A percentile compares a stretch with the other conserved stretches of the same genome.
Evolutionary conservation across 139 green algal genomes (phyloP).

Genomic region (Diplosphaera chodatii): DNA sequence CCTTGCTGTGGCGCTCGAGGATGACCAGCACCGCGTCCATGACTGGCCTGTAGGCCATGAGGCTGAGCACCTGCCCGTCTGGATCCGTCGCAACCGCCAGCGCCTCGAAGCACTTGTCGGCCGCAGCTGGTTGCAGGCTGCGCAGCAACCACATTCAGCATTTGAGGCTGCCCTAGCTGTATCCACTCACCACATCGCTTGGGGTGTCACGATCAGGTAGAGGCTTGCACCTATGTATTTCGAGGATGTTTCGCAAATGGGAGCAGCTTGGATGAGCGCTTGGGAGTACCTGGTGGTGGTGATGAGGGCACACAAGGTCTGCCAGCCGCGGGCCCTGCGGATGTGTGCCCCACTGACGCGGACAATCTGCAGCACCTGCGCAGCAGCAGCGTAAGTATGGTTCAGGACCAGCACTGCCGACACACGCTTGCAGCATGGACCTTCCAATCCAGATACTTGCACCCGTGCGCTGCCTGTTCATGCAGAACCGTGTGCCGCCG

Average conservation of each 20-base stretch:
- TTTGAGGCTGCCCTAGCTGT: no score
- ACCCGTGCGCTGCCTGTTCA: no score
- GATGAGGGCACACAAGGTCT: conserved; percentile 73
- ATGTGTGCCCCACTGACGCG: conserved; percentile 61
- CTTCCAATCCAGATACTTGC: no score
- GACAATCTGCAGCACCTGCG: conserved; percentile 51
- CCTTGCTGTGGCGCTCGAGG: conserved; percentile 46
- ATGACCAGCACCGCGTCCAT: conserved; percentile 48
- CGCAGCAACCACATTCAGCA: neutral
- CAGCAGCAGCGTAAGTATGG: no score
- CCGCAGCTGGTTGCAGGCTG: conserved; percentile 30
- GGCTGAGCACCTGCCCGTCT: neutral
- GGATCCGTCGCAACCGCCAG: conserved; percentile 13
- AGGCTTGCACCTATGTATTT: no score
- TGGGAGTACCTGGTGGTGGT: conserved; percentile 43
- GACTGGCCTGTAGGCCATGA: conserved; percentile 11
- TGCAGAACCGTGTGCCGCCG: no score
- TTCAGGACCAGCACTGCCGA: no score
- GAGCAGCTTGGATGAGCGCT: no score
- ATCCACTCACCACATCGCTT: no score
- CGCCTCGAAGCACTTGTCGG: conserved; percentile 22
- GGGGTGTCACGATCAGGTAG: no score
- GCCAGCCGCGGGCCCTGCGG: conserved; percentile 66
- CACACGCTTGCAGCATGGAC: no score
- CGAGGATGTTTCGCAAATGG: no score